Percentiles rank a stretch among this genome's conserved stretches.
phyloP scores from a whole-genome alignment of 129 eudicot genomes.

The Heracleum sosnowskyi region DNA sequence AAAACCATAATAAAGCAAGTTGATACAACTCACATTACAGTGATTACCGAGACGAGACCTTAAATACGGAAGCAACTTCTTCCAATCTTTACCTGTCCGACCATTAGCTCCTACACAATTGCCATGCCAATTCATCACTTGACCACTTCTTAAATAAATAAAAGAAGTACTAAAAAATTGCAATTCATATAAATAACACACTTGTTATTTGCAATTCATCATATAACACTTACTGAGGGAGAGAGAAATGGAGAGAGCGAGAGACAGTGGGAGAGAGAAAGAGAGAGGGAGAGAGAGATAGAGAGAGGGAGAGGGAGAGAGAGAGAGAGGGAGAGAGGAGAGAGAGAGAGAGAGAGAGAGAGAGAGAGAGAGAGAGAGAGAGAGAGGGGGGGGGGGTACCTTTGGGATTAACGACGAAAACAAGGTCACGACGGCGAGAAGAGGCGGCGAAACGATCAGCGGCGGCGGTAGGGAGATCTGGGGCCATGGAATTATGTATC shows the following conservation, averaged over 20 bases:
- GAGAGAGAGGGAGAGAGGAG: not conserved
- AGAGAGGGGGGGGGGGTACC: slow-evolving; percentile 25
- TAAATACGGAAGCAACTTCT: slow-evolving; percentile 75
- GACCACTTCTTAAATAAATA: not conserved
- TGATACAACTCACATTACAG: slow-evolving; percentile 54
- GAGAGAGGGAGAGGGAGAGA: not conserved
- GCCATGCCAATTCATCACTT: not conserved
- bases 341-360: too few species aligned
- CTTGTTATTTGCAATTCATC: not conserved
- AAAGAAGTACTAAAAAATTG: not conserved
- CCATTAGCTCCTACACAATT: slow-evolving; percentile 81
- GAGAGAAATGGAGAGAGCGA: not conserved
- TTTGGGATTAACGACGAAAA: slow-evolving; percentile 86
- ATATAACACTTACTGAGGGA: not conserved
- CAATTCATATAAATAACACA: not conserved
- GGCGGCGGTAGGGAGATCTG: slow-evolving; percentile 34
- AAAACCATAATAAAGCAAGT: not conserved
- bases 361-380: not conserved
- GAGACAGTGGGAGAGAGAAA: not conserved
- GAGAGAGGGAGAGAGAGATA: too few species aligned
- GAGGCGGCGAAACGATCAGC: slow-evolving; percentile 27
- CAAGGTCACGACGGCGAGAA: slow-evolving; percentile 79
- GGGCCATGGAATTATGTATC: slow-evolving; percentile 35
- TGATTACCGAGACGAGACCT: slow-evolving; percentile 78
- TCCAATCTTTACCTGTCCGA: slow-evolving; percentile 86